A percentile compares a stretch with the other conserved stretches of the same genome.
Conservation (phyloP, 2,329 filamentous ascomycete genomes). For the Daldinia sp. region DNA sequence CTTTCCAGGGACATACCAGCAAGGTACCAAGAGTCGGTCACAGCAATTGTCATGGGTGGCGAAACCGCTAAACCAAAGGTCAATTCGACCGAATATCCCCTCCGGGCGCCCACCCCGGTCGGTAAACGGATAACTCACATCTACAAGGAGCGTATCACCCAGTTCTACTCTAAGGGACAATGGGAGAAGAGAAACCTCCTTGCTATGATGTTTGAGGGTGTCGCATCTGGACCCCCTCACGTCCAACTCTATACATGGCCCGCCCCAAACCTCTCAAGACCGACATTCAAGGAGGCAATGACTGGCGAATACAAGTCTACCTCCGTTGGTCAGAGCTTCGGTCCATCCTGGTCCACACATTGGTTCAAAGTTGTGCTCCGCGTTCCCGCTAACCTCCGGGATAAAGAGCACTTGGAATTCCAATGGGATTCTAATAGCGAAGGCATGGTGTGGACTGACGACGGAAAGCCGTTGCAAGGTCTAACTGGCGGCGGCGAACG, state of each 20-base stretch:
- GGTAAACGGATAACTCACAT: constrained; percentile 86
- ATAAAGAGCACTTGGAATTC: constrained; percentile 88
- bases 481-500: constrained; percentile 90
- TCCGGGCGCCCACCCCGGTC: constrained; percentile 61
- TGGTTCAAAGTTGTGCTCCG: constrained; percentile 91
- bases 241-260: constrained; percentile 89
- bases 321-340: constrained; percentile 79
- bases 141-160: constrained; percentile 82
- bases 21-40: constrained; percentile 17
- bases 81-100: constrained; percentile 59
- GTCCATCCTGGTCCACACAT: constrained; percentile 96
- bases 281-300: constrained; percentile 85
- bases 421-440: constrained; percentile 97
- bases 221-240: constrained; percentile 72
- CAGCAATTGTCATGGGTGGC: constrained; percentile 58
- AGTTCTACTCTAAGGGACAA: constrained; percentile 82
- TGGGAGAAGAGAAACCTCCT: constrained; percentile 79
- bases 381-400: constrained; percentile 74
- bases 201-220: constrained; percentile 76
- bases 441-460: constrained; percentile 90
- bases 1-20: constrained; percentile 19
- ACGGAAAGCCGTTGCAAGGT: constrained; percentile 90
- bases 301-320: constrained; percentile 78
- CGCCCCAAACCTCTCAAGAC: constrained; percentile 79
- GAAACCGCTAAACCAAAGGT: constrained; percentile 55